These are phyloP conservation scores for Babesia bigemina DNA, from an alignment of 169 alveolate genomes.

Conservation along the genomic window DNA sequence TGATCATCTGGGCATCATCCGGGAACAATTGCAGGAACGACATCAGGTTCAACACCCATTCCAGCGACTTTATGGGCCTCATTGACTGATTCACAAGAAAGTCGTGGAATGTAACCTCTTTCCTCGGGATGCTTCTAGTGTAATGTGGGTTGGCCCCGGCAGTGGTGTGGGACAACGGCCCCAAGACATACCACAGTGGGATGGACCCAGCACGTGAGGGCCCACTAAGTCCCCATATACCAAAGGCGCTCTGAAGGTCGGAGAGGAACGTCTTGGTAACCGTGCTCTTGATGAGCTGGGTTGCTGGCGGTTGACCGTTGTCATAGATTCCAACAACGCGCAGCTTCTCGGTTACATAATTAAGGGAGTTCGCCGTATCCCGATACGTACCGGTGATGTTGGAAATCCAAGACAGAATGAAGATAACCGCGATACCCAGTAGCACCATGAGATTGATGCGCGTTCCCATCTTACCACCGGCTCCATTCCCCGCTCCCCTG, in stretches of 20 bases:
- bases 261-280: not conserved
- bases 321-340: slow-evolving; percentile 18
- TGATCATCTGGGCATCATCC: not conserved
- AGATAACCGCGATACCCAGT: not conserved
- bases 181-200: not conserved
- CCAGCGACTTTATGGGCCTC: not conserved
- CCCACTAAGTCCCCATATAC: not conserved
- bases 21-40: slow-evolving; percentile 10
- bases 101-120: not conserved
- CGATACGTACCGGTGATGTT: not conserved
- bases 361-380: not conserved
- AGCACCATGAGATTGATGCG: slow-evolving; percentile 10
- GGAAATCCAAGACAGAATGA: slow-evolving; percentile 19
- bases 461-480: slow-evolving; percentile 16
- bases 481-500: not conserved
- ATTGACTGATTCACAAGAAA: not conserved
- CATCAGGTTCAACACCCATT: slow-evolving; percentile 1
- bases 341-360: not conserved
- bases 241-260: not conserved
- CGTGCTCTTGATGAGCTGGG: not conserved
- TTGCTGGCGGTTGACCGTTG: not conserved
- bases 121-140: not conserved
- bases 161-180: not conserved
- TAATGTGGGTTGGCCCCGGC: not conserved
- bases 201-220: not conserved